Evolutionary conservation across 495 filamentous ascomycete species (phyloP).

Genomic region (Cercophora newfieldiana): DNA sequence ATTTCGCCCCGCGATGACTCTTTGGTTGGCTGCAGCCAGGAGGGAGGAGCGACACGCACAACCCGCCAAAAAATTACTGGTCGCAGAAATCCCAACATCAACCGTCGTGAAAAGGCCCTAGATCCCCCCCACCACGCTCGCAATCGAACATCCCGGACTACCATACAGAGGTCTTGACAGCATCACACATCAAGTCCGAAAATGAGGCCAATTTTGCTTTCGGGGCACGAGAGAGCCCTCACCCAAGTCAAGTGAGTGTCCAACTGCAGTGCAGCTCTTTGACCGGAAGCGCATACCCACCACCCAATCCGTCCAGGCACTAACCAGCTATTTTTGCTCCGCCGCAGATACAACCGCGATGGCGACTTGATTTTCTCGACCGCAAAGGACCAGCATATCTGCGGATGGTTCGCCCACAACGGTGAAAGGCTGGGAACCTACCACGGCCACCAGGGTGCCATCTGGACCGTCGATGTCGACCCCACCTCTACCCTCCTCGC

Average conservation of each 20-base stretch:
- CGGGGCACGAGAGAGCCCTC: constrained; percentile 97
- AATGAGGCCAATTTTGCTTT: constrained; percentile 94
- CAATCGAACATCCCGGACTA: not conserved
- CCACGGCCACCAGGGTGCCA: constrained; percentile 91
- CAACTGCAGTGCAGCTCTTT: not conserved
- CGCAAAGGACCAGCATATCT: constrained; percentile 95
- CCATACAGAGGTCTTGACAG: not conserved
- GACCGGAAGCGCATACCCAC: not conserved
- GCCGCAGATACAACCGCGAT: constrained; percentile 79
- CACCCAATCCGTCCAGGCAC: not conserved
- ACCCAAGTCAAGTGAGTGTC: constrained; percentile 85
- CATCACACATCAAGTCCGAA: constrained; percentile 24
- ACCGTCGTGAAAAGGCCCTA: not conserved
- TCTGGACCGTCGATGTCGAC: constrained; percentile 98
- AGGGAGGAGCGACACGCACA: constrained; percentile 28
- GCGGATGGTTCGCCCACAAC: constrained; percentile 91
- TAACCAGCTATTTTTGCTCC: constrained; percentile 24
- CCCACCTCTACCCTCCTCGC: constrained; percentile 91
- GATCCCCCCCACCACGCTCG: constrained; percentile 7
- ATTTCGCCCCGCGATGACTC: constrained; percentile 30
- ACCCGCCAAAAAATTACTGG: constrained; percentile 39
- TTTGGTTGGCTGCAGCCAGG: not conserved
- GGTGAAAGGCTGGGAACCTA: constrained; percentile 96
- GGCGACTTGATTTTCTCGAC: constrained; percentile 97
- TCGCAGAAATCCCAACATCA: constrained; percentile 3